Evolutionary conservation across 306 rosid genomes (phyloP).

Genomic region (Fagus sylvatica): DNA sequence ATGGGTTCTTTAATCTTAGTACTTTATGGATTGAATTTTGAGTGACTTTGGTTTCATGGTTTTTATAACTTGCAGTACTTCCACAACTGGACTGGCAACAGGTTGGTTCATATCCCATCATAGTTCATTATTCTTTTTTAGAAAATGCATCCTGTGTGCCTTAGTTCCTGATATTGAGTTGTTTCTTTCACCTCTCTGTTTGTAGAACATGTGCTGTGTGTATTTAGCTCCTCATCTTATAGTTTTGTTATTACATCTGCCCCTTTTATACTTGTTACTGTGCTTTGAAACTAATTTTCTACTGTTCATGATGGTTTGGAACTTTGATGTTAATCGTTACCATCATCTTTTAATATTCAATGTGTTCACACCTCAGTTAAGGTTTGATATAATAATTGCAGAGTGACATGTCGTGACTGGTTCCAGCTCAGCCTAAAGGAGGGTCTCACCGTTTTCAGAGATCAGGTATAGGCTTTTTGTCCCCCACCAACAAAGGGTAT

Average conservation of each 20-base stretch:
- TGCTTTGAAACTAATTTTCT: not conserved
- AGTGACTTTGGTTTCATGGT: constrained; percentile 25
- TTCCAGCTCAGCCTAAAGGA: constrained; percentile 99
- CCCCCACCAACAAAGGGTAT: constrained; percentile 12
- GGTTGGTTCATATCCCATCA: constrained; percentile 45
- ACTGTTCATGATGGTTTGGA: constrained; percentile 8
- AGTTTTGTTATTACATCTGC: constrained; percentile 10
- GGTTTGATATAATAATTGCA: constrained; percentile 39
- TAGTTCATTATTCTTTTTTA: constrained; percentile 16
- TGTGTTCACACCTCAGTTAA: constrained; percentile 22
- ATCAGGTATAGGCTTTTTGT: constrained; percentile 57
- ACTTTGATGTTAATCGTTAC: not conserved
- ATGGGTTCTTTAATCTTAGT: constrained; percentile 12
- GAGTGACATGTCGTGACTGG: constrained; percentile 99
- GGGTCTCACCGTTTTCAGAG: constrained; percentile 97
- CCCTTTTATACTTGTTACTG: constrained; percentile 3
- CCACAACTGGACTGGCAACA: constrained; percentile 99
- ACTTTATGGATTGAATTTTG: constrained; percentile 12
- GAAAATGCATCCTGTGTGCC: constrained; percentile 12
- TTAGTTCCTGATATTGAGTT: constrained; percentile 11
- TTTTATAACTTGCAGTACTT: constrained; percentile 76
- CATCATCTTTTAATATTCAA: not conserved
- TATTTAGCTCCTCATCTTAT: constrained; percentile 16
- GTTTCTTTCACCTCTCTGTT: constrained; percentile 5
- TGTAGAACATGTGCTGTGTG: not conserved